Evolutionary conservation across 768 basidiomycete genomes (phyloP), one percentile per base, ranked within the genome.

Genomic region (Auricularia sp.): DNA sequence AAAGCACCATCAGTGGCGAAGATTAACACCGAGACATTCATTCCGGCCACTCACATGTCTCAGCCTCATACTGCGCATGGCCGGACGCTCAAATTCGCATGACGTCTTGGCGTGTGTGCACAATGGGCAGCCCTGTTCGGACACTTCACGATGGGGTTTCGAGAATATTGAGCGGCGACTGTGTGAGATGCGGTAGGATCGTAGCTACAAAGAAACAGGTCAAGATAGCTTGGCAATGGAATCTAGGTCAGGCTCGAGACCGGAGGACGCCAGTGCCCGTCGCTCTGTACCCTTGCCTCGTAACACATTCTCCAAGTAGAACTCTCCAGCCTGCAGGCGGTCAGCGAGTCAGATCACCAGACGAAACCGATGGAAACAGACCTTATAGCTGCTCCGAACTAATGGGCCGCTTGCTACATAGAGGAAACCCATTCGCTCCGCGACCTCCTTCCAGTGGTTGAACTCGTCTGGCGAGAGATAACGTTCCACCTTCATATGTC

Each of bases 401-500:
- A 99, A 78, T 12, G 97, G 97, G 0, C 97, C 97, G 74, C 91
- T 93, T 8, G 97, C 97, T 42, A 98, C 96, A 70, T 99, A 99
- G 56, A 98, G 72, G 82, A 99, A 99, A 47, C 96, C 94, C 82
- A 97, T 87, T 66, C 86, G 84, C 71, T 98, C 93, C 6, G 97
- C 96, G 11, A 90, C 79, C 70, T 84, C 78, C 72, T 89, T 94
- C 96, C 96, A 99, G 64, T 81, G 78, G 66, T 91, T 90, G 70
- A 98, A 99, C 73, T 98, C 95, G 3, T 85, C 83, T 1, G 97
- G 97, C 66, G 92, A 86, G 29, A 98, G 93, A 70, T 99, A 99
- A 36, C 93, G 89, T 68, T 93, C 89, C 10, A 99, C 97, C 75
- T 98, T 99, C 97, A 99, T 98, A 76, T 99, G 97, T 35, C 87